Percentiles rank a stretch among this genome's conserved stretches.
phyloP scores from a whole-genome alignment of 129 eudicot species.

The Helianthus tuberosus region DNA sequence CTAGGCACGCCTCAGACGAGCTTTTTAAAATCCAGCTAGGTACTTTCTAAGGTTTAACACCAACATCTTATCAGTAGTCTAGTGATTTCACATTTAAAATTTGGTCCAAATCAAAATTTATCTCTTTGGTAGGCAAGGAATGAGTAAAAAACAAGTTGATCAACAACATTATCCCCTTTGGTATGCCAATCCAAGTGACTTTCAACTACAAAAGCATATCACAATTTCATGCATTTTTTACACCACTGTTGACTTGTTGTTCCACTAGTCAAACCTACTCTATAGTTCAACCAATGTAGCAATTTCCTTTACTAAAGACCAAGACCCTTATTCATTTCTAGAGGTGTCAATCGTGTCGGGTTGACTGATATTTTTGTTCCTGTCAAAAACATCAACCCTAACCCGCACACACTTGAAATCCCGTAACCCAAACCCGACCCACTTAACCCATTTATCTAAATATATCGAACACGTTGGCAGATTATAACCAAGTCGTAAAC shows the following conservation, averaged over 20 bases:
- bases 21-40: too few relatives aligned
- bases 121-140: too few relatives aligned
- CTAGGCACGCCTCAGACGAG: too few relatives aligned
- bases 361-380: too few relatives aligned
- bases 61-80: not conserved
- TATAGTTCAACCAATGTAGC: not conserved
- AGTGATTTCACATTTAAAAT: not conserved
- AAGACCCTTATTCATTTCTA: not conserved
- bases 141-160: not conserved
- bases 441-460: too few relatives aligned
- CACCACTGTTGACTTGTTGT: not conserved
- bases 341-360: not conserved
- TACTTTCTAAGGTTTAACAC: not conserved
- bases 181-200: not conserved
- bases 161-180: not conserved
- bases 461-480: too few relatives aligned
- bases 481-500: too few relatives aligned
- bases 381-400: too few relatives aligned
- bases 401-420: too few relatives aligned
- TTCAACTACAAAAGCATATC: constrained; percentile 2
- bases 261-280: not conserved
- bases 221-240: not conserved
- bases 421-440: too few relatives aligned
- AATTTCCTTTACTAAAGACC: too few relatives aligned
- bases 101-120: too few relatives aligned